phyloP scores from a whole-genome alignment of 768 basidiomycete genomes.

The Chlorophyllum brunneum region DNA sequence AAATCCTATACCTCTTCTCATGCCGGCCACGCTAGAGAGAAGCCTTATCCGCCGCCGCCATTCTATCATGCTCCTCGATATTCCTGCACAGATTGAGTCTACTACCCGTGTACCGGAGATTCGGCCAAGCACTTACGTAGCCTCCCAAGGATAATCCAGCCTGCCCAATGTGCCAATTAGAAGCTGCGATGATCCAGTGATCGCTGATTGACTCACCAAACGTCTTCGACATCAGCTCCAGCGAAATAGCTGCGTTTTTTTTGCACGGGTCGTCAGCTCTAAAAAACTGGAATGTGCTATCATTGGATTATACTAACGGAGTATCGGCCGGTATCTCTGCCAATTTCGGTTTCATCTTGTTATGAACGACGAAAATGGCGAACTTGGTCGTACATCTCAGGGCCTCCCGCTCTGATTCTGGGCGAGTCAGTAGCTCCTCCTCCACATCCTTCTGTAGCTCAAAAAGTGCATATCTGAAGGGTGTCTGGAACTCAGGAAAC shows the following conservation, averaged over 20 bases:
- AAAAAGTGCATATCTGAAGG: constrained; percentile 74
- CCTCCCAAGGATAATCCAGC: constrained; percentile 86
- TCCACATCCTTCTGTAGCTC: constrained; percentile 92
- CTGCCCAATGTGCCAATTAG: constrained; percentile 27
- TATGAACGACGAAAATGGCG: constrained; percentile 91
- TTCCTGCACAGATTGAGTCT: constrained; percentile 38
- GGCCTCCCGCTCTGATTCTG: constrained; percentile 72
- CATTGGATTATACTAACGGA: constrained; percentile 40
- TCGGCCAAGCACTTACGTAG: constrained; percentile 40
- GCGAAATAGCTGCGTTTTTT: constrained; percentile 69
- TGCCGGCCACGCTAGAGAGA: not conserved
- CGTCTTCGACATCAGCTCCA: constrained; percentile 68
- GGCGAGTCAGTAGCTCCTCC: constrained; percentile 54
- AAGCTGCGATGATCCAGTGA: not conserved
- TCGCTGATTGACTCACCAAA: constrained; percentile 53
- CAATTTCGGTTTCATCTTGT: constrained; percentile 86
- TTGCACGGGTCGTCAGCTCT: not conserved
- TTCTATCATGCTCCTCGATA: constrained; percentile 71
- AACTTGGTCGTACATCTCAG: constrained; percentile 69
- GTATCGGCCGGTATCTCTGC: constrained; percentile 66
- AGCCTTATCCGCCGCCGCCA: constrained; percentile 43
- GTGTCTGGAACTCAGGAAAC: not conserved
- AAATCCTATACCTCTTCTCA: not conserved
- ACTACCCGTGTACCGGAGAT: not conserved
- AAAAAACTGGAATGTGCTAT: not conserved